Percentiles rank a stretch among this genome's conserved stretches.
These are phyloP conservation scores for Parathielavia hyrcaniae DNA, from an alignment of 495 filamentous ascomycete species.

Conservation along the genomic window DNA sequence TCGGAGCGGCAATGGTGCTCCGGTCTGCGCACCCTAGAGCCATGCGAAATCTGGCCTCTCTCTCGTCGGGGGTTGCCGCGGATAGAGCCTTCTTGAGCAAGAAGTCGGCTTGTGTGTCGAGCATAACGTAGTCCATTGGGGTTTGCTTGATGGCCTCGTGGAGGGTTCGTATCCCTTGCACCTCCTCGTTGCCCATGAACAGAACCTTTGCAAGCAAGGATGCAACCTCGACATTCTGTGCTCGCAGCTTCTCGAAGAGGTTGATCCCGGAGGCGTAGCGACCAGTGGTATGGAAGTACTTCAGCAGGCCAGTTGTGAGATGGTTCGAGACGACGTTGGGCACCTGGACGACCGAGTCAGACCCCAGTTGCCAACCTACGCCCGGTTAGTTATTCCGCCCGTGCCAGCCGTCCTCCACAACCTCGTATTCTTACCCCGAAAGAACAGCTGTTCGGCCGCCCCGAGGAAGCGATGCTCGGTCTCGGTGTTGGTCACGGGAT, in stretches of 20 bases:
- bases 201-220: conserved; percentile 85
- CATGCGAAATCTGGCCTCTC: conserved; percentile 59
- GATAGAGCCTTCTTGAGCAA: conserved; percentile 70
- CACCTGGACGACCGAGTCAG: conserved; percentile 94
- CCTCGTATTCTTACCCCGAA: conserved; percentile 58
- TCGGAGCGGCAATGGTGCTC: conserved; percentile 87
- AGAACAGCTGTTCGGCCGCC: conserved; percentile 90
- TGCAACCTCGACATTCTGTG: conserved; percentile 84
- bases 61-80: conserved; percentile 43
- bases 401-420: not conserved
- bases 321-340: conserved; percentile 97
- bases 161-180: conserved; percentile 81
- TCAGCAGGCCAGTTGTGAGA: conserved; percentile 82
- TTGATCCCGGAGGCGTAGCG: conserved; percentile 95
- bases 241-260: conserved; percentile 91
- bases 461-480: conserved; percentile 95
- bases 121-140: conserved; percentile 91
- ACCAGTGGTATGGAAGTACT: conserved; percentile 93
- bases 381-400: not conserved
- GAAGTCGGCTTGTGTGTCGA: conserved; percentile 92
- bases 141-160: conserved; percentile 82
- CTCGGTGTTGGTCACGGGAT: conserved; percentile 94
- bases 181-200: conserved; percentile 91
- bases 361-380: conserved; percentile 87
- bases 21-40: conserved; percentile 90